These are phyloP conservation scores for Musa balbisiana DNA, from an alignment of 202 grass and related monocot species.

Conservation along the genomic window DNA sequence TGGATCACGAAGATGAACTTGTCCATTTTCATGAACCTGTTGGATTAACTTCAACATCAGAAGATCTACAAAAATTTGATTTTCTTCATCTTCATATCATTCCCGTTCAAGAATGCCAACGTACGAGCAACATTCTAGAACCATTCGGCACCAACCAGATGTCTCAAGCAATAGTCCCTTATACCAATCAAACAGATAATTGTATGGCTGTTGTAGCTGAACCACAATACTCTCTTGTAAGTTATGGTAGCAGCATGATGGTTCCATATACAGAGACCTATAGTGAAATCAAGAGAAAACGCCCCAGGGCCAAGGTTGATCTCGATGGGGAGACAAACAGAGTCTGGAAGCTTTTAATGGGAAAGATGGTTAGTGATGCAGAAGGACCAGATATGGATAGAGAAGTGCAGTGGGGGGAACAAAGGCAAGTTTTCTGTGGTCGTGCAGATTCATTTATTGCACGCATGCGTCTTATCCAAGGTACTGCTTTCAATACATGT, in stretches of 20 bases:
- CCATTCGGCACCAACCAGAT: constrained; percentile 20
- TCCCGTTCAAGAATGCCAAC: constrained; percentile 12
- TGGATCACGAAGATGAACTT: constrained; percentile 10
- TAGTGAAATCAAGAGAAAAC: constrained; percentile 39
- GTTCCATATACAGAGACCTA: constrained; percentile 35
- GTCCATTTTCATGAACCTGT: not conserved
- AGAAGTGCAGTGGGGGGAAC: constrained; percentile 57
- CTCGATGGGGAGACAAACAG: constrained; percentile 63
- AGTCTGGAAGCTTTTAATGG: constrained; percentile 76
- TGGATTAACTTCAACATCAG: constrained; percentile 21
- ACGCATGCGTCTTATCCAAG: constrained; percentile 71
- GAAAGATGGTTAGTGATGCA: constrained; percentile 29
- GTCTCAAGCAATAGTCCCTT: constrained; percentile 34
- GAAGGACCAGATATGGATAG: constrained; percentile 36
- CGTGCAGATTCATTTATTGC: constrained; percentile 60
- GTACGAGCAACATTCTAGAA: constrained; percentile 22
- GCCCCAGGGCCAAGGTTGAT: constrained; percentile 54
- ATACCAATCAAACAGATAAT: constrained; percentile 32
- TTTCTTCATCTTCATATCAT: not conserved
- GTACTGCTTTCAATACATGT: constrained; percentile 21
- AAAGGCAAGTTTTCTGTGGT: constrained; percentile 52
- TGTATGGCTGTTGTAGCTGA: constrained; percentile 20
- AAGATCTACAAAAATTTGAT: constrained; percentile 6
- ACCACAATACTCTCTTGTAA: constrained; percentile 36
- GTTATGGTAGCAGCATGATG: constrained; percentile 25